Evolutionary conservation across 441 rosid species (phyloP).

Genomic region (Euphorbia celastroides): DNA sequence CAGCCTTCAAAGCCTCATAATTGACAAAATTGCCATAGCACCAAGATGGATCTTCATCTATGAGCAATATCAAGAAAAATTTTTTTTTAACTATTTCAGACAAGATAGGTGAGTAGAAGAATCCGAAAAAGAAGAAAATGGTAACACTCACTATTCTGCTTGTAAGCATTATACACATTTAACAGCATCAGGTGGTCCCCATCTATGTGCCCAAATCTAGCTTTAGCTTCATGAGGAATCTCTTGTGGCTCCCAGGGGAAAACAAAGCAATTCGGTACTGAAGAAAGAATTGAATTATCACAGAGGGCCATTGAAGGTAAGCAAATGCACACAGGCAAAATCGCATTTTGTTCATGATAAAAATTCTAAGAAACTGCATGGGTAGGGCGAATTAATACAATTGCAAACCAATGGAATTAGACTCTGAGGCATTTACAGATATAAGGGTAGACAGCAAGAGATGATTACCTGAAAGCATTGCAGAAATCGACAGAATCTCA

Average conservation of each 20-base stretch:
- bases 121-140: not conserved
- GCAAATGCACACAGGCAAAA: conserved; percentile 87
- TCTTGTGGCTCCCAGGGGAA: conserved; percentile 99
- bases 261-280: conserved; percentile 99
- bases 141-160: conserved; percentile 70
- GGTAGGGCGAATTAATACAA: no score
- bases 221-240: conserved; percentile 99
- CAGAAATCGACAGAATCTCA: conserved; percentile 86
- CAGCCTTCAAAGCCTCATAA: conserved; percentile 72
- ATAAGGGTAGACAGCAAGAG: conserved; percentile 8
- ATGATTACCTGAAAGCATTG: conserved; percentile 88
- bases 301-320: conserved; percentile 99
- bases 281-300: conserved; percentile 87
- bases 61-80: not conserved
- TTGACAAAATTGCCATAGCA: conserved; percentile 93
- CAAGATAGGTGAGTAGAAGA: not conserved
- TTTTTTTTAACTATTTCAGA: not conserved
- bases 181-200: conserved; percentile 95
- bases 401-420: no score
- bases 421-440: no score
- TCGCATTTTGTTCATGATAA: no score
- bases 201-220: conserved; percentile 93
- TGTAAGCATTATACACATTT: conserved; percentile 95
- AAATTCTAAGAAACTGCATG: no score
- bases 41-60: conserved; percentile 89